These are phyloP conservation scores for Fusarium xyrophilum DNA, from an alignment of 2,329 filamentous ascomycete genomes.

Conservation along the genomic window DNA sequence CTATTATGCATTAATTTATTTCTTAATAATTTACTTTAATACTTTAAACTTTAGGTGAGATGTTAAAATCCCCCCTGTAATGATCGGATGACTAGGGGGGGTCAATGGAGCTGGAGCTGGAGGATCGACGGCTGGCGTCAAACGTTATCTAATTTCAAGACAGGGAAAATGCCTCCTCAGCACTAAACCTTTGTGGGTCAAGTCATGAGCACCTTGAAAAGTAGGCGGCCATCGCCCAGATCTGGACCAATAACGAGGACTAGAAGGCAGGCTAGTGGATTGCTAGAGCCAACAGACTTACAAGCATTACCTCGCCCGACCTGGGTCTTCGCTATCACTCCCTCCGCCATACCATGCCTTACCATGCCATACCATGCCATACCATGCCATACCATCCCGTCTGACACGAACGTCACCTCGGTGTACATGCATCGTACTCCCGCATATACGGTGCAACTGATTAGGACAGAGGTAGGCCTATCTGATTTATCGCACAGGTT, in stretches of 20 bases:
- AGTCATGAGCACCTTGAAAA: background rate
- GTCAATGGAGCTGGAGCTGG: background rate
- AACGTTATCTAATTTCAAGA: background rate
- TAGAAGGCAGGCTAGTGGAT: background rate
- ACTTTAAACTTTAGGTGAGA: no score
- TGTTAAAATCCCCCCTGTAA: no score
- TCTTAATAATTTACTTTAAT: no score
- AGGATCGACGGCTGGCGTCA: background rate
- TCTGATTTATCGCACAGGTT: background rate
- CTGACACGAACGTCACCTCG: background rate
- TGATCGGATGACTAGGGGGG: no score
- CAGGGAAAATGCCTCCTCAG: background rate
- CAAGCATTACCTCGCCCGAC: conserved; percentile 14
- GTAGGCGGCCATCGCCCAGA: conserved; percentile 5
- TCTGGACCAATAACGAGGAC: background rate
- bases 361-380: background rate
- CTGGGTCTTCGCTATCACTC: background rate
- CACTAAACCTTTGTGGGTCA: background rate
- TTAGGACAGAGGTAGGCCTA: background rate
- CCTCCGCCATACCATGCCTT: background rate
- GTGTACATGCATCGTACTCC: background rate
- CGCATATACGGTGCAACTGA: background rate
- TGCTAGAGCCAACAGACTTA: conserved; percentile 25
- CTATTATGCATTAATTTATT: no score
- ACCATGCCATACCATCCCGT: background rate